Evolutionary conservation across 116 monocot species (phyloP).

Genomic region (Zostera marina): DNA sequence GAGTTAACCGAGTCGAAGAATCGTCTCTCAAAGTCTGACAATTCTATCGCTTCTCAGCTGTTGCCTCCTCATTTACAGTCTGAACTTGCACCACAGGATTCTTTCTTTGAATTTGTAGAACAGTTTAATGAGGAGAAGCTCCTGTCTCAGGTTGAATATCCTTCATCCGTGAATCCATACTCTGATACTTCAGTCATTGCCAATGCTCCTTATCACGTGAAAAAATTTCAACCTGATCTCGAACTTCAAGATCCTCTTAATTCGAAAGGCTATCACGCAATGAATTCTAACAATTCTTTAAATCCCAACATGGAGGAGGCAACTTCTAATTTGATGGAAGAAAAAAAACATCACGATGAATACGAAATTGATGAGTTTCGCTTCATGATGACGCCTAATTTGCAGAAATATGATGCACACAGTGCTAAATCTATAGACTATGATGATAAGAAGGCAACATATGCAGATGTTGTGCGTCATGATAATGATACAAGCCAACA

Average conservation of each 20-base stretch:
- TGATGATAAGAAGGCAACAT: constrained; percentile 1
- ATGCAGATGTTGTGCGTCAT: constrained; percentile 2
- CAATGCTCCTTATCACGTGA: constrained; percentile 21
- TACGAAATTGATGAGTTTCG: not conserved
- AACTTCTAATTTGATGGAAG: not conserved
- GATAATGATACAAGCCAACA: not conserved
- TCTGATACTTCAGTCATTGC: constrained; percentile 12
- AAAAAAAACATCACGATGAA: not conserved
- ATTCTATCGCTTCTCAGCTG: constrained; percentile 64
- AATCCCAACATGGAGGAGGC: not conserved
- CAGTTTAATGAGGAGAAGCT: constrained; percentile 22
- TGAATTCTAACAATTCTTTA: not conserved
- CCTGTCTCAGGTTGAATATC: constrained; percentile 19
- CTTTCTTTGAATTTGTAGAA: constrained; percentile 41
- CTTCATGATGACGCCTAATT: not conserved
- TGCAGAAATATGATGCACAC: constrained; percentile 1
- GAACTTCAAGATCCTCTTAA: not conserved
- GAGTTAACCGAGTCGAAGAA: constrained; percentile 41
- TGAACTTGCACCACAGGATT: constrained; percentile 29
- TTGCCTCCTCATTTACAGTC: constrained; percentile 39
- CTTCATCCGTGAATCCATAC: constrained; percentile 2
- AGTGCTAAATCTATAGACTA: not conserved
- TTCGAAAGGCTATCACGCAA: not conserved
- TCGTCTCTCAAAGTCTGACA: constrained; percentile 87
- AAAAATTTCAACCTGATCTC: constrained; percentile 4